Percentiles rank a stretch among this genome's conserved stretches.
Evolutionary conservation across 1,284 basidiomycete genomes (phyloP).

Genomic region (Apiotrichum siamense): DNA sequence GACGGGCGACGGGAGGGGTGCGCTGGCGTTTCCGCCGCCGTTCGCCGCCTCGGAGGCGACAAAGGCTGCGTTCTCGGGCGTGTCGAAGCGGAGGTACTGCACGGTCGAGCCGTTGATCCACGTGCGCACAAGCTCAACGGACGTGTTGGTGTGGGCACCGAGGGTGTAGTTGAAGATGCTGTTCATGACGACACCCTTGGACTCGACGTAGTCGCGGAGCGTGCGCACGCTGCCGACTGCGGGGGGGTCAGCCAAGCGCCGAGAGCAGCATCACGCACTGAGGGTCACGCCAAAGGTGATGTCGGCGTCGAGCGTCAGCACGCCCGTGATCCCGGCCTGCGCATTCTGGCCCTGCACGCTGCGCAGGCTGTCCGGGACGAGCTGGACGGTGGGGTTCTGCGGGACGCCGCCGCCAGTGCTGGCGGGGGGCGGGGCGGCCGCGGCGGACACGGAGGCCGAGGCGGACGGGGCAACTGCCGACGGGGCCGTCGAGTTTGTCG

Average conservation of each 20-base stretch:
- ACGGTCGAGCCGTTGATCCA: constrained; percentile 49
- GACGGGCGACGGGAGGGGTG: constrained; percentile 30
- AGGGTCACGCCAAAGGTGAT: constrained; percentile 48
- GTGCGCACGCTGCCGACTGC: constrained; percentile 49
- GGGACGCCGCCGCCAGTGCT: background rate
- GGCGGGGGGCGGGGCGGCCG: too few relatives aligned
- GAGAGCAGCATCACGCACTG: constrained; percentile 19
- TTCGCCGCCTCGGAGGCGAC: constrained; percentile 6
- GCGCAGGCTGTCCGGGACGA: constrained; percentile 21
- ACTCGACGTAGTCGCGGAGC: constrained; percentile 47
- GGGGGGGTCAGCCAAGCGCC: background rate
- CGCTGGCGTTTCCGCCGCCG: constrained; percentile 27
- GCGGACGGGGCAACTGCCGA: too few relatives aligned
- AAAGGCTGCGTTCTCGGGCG: constrained; percentile 30
- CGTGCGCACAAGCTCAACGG: constrained; percentile 44
- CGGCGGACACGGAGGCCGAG: too few relatives aligned
- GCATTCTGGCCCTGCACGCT: constrained; percentile 24
- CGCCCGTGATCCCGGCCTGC: constrained; percentile 47
- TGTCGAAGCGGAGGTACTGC: constrained; percentile 40
- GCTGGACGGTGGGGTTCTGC: constrained; percentile 22
- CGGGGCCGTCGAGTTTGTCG: background rate
- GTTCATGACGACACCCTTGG: constrained; percentile 34
- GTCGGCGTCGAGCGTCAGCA: constrained; percentile 42
- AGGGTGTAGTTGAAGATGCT: constrained; percentile 51
- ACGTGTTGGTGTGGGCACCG: constrained; percentile 35